These are phyloP conservation scores for Plantago ovata DNA, from an alignment of 257 asterid genomes.

Conservation along the genomic window DNA sequence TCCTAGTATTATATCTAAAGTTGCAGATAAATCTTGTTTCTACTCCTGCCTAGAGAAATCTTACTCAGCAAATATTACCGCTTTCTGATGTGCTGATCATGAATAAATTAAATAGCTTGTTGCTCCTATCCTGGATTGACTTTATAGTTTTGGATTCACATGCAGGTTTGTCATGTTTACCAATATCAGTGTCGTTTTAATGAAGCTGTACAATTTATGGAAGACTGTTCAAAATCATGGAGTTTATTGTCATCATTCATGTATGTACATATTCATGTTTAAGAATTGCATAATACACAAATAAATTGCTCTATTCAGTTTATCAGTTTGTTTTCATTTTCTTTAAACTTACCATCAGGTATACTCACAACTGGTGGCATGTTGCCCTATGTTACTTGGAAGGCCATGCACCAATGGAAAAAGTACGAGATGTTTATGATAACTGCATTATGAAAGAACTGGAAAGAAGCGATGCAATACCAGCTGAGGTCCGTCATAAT, in stretches of 20 bases:
- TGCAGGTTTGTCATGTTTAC: conserved; percentile 95
- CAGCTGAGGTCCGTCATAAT: conserved; percentile 52
- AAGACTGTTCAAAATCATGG: conserved; percentile 77
- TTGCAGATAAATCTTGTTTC: neutral
- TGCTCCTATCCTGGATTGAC: conserved; percentile 1
- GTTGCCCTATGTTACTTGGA: conserved; percentile 91
- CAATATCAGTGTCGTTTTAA: conserved; percentile 81
- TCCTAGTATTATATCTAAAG: neutral
- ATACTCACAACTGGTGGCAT: conserved; percentile 99
- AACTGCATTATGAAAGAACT: conserved; percentile 73
- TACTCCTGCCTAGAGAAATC: neutral
- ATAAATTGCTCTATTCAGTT: neutral
- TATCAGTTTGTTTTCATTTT: neutral
- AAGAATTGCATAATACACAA: neutral
- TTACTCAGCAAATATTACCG: neutral
- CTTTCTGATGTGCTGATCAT: neutral
- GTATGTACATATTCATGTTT: conserved; percentile 36
- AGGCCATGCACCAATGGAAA: conserved; percentile 62
- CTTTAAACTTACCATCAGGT: conserved; percentile 41
- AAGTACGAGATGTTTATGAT: conserved; percentile 68
- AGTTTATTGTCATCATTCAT: conserved; percentile 72
- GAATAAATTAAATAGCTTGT: neutral
- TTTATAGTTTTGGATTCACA: conserved; percentile 16
- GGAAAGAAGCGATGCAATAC: conserved; percentile 63
- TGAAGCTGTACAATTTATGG: conserved; percentile 92